Conservation (phyloP, 495 filamentous ascomycete species). For the Cairneyella variabilis region DNA sequence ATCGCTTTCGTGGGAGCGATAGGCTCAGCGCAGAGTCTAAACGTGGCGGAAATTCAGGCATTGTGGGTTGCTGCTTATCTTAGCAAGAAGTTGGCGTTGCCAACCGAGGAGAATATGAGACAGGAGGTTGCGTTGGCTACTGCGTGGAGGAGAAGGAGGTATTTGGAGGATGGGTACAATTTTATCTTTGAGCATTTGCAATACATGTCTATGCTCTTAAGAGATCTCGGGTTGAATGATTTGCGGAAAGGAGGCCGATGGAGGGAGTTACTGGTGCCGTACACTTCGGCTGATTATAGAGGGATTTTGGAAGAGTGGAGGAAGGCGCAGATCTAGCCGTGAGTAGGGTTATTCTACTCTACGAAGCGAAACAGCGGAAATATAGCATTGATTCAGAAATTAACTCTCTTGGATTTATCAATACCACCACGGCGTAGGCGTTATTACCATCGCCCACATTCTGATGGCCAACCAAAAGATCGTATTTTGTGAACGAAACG, state of each 20-base stretch:
- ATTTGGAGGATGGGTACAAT: conserved; percentile 21
- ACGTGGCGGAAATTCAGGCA: conserved; percentile 31
- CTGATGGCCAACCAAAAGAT: too few species aligned
- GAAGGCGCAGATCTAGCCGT: too few species aligned
- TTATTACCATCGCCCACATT: too few species aligned
- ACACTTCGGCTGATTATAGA: conserved; percentile 1
- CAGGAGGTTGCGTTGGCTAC: conserved; percentile 34
- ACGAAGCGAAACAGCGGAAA: too few species aligned
- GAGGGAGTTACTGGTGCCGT: conserved; percentile 2
- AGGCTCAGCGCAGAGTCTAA: conserved; percentile 29
- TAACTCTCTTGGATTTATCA: too few species aligned
- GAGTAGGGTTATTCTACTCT: too few species aligned
- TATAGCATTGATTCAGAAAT: too few species aligned
- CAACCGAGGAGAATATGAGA: conserved; percentile 27
- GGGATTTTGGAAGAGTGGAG: conserved; percentile 10
- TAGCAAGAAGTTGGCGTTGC: conserved; percentile 28
- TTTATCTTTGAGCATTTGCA: conserved; percentile 1
- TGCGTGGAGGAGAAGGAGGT: conserved; percentile 37
- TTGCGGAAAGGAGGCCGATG: background rate
- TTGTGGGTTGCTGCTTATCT: conserved; percentile 29
- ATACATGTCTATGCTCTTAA: background rate
- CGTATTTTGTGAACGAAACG: too few species aligned
- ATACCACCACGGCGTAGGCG: too few species aligned
- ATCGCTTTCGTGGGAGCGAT: conserved; percentile 33
- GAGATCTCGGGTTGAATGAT: conserved; percentile 12